Evolutionary conservation across 2,329 filamentous ascomycete genomes (phyloP).

Genomic region (Exserohilum turcica): DNA sequence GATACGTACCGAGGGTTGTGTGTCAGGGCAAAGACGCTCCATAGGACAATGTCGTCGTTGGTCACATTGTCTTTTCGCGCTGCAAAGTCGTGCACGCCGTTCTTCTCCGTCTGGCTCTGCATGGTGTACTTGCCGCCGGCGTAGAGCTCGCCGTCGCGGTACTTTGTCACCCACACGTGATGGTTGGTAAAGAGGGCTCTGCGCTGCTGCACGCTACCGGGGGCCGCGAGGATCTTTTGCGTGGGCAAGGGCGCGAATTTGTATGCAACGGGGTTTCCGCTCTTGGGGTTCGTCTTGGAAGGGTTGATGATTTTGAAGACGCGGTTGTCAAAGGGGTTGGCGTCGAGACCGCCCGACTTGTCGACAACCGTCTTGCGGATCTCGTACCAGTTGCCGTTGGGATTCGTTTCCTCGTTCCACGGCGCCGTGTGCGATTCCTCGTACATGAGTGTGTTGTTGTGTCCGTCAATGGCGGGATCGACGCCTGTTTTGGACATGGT

Average conservation of each 20-base stretch:
- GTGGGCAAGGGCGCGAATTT: slow-evolving; percentile 55
- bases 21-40: slow-evolving; percentile 57
- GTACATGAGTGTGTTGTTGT: slow-evolving; percentile 59
- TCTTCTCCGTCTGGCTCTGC: slow-evolving; percentile 52
- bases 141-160: slow-evolving; percentile 58
- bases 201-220: slow-evolving; percentile 52
- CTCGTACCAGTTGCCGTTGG: slow-evolving; percentile 65
- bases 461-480: slow-evolving; percentile 66
- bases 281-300: slow-evolving; percentile 51
- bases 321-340: slow-evolving; percentile 60
- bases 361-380: slow-evolving; percentile 57
- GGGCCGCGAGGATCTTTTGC: slow-evolving; percentile 57
- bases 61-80: slow-evolving; percentile 50
- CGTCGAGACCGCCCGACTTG: slow-evolving; percentile 56
- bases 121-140: slow-evolving; percentile 57
- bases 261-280: slow-evolving; percentile 54
- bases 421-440: slow-evolving; percentile 60
- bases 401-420: slow-evolving; percentile 61
- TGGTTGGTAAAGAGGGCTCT: slow-evolving; percentile 58
- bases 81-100: slow-evolving; percentile 53
- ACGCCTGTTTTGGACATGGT: too few species aligned
- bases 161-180: slow-evolving; percentile 61
- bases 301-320: slow-evolving; percentile 61
- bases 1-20: slow-evolving; percentile 56
- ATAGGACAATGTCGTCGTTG: slow-evolving; percentile 57